A percentile compares a stretch with the other conserved stretches of the same genome.
Evolutionary conservation across 163 green algal species (phyloP).

Genomic region (Coccomyxa subellipsoidea): DNA sequence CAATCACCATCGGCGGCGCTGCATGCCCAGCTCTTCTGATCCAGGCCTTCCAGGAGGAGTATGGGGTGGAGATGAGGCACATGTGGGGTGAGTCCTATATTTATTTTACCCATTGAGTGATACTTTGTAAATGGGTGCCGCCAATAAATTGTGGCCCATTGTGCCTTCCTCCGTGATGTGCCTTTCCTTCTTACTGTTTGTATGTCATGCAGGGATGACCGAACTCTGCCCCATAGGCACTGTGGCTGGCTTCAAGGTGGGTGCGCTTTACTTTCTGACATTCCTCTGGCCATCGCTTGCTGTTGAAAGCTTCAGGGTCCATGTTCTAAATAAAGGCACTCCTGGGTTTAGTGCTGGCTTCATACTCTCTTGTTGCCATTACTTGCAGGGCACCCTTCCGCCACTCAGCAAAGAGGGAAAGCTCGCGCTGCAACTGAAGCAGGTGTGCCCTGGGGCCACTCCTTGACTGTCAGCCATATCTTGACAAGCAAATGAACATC

Average conservation of each 20-base stretch:
- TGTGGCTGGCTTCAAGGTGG: conserved; percentile 43
- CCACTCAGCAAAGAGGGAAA: conserved; percentile 19
- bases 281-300: too few relatives aligned
- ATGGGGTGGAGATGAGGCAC: conserved; percentile 64
- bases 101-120: too few relatives aligned
- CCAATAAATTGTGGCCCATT: too few relatives aligned
- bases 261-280: background rate
- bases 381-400: conserved; percentile 5
- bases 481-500: too few relatives aligned
- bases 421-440: conserved; percentile 37
- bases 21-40: conserved; percentile 42
- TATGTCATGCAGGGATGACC: conserved; percentile 59
- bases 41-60: conserved; percentile 39
- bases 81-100: conserved; percentile 51
- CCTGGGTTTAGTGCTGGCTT: too few relatives aligned
- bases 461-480: too few relatives aligned
- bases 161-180: background rate
- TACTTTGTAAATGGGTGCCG: too few relatives aligned
- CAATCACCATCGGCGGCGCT: conserved; percentile 59
- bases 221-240: conserved; percentile 71
- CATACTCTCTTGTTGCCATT: too few relatives aligned
- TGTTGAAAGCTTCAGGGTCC: too few relatives aligned
- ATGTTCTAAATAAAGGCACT: too few relatives aligned
- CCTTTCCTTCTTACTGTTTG: background rate
- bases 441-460: background rate